Conservation (phyloP, 164 flowering plant species). For the Vitis amurensis region DNA sequence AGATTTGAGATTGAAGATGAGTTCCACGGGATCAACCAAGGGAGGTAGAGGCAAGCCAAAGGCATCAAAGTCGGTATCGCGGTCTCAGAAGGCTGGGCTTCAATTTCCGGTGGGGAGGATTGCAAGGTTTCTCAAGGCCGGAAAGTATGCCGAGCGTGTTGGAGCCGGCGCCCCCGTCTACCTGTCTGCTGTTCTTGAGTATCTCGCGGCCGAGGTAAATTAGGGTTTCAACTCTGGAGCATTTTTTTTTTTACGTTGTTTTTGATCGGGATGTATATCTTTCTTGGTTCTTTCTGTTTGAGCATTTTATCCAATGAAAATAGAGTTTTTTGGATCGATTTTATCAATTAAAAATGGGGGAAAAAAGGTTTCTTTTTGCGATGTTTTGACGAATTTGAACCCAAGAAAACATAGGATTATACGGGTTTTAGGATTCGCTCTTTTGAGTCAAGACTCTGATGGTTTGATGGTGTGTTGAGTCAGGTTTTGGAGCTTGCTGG, state of each 20-base stretch:
- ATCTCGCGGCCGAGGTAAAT: slow-evolving; percentile 57
- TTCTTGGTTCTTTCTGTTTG: too few species aligned
- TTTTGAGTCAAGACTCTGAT: background rate
- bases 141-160: slow-evolving; percentile 63
- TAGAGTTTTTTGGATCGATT: too few species aligned
- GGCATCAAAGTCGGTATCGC: slow-evolving; percentile 47
- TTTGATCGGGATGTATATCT: too few species aligned
- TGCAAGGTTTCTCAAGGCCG: slow-evolving; percentile 56
- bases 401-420: too few species aligned
- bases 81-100: slow-evolving; percentile 52
- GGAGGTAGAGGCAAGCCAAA: slow-evolving; percentile 57
- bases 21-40: slow-evolving; percentile 30
- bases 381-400: too few species aligned
- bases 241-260: background rate
- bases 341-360: too few species aligned
- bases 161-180: slow-evolving; percentile 64
- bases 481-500: slow-evolving; percentile 60
- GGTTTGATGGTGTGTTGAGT: background rate
- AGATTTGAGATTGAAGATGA: slow-evolving; percentile 19
- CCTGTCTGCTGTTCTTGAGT: slow-evolving; percentile 62
- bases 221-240: background rate
- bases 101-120: slow-evolving; percentile 65
- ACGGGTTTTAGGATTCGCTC: background rate
- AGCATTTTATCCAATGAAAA: too few species aligned
- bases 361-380: too few species aligned